A percentile compares a stretch with the other conserved stretches of the same genome.
Evolutionary conservation across 2,329 filamentous ascomycete species (phyloP).

Genomic region (Didymella segeticola): DNA sequence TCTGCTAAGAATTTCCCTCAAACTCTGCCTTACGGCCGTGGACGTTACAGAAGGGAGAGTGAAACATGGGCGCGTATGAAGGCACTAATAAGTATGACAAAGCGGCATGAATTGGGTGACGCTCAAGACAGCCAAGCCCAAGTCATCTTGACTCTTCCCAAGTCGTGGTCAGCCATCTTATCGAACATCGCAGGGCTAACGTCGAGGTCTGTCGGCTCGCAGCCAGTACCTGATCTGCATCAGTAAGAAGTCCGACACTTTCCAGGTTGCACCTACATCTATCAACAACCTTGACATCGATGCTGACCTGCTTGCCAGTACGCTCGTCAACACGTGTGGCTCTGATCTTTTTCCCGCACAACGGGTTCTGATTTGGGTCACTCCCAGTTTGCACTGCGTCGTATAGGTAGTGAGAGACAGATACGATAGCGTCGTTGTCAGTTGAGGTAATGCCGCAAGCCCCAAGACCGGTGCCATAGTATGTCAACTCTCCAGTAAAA

Average conservation of each 20-base stretch:
- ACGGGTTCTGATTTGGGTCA: constrained; percentile 67
- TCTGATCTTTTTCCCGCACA: constrained; percentile 72
- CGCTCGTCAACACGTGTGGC: constrained; percentile 59
- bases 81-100: no score
- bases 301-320: constrained; percentile 55
- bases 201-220: constrained; percentile 58
- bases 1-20: no score
- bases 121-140: constrained; percentile 58
- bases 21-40: no score
- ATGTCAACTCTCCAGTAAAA: constrained; percentile 71
- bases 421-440: constrained; percentile 66
- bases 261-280: constrained; percentile 57
- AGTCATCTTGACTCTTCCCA: constrained; percentile 56
- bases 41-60: no score
- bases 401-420: constrained; percentile 71
- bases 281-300: constrained; percentile 72
- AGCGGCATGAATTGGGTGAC: no score
- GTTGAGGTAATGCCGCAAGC: constrained; percentile 69
- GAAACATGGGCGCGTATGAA: no score
- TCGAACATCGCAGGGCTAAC: constrained; percentile 58
- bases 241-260: constrained; percentile 12
- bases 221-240: constrained; percentile 52
- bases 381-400: constrained; percentile 62
- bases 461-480: constrained; percentile 70
- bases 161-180: constrained; percentile 53